phyloP scores from a whole-genome alignment of 305 asterid genomes.

The Fraxinus nigra region DNA sequence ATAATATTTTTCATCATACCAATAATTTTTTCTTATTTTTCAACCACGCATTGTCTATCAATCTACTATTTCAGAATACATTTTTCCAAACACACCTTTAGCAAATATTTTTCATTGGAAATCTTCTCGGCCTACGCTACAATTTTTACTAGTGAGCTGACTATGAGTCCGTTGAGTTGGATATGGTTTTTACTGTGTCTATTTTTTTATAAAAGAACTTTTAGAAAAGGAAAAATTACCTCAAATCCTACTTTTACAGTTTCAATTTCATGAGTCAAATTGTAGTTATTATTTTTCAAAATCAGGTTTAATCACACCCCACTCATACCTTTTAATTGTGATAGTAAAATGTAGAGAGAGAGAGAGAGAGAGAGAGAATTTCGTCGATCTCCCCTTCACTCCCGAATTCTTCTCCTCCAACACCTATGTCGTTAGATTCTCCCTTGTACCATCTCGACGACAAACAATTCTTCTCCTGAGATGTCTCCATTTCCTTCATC shows the following conservation, averaged over 20 bases:
- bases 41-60: too few species aligned
- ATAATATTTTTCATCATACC: too few species aligned
- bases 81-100: too few species aligned
- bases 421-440: constrained; percentile 35
- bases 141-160: not conserved
- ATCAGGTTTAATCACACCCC: not conserved
- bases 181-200: not conserved
- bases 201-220: too few species aligned
- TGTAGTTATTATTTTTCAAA: not conserved
- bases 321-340: too few species aligned
- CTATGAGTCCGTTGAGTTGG: not conserved
- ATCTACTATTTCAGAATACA: too few species aligned
- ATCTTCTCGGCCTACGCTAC: not conserved
- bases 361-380: too few species aligned
- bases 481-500: constrained; percentile 27
- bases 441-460: constrained; percentile 24
- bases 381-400: constrained; percentile 21
- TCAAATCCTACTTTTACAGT: too few species aligned
- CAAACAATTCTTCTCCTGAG: not conserved
- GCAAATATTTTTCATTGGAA: not conserved
- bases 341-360: too few species aligned
- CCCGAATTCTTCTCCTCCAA: constrained; percentile 23
- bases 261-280: not conserved
- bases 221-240: not conserved
- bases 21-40: too few species aligned